Evolutionary conservation across 2,329 filamentous ascomycete genomes (phyloP).

Genomic region (Exutisphaerella laricina): DNA sequence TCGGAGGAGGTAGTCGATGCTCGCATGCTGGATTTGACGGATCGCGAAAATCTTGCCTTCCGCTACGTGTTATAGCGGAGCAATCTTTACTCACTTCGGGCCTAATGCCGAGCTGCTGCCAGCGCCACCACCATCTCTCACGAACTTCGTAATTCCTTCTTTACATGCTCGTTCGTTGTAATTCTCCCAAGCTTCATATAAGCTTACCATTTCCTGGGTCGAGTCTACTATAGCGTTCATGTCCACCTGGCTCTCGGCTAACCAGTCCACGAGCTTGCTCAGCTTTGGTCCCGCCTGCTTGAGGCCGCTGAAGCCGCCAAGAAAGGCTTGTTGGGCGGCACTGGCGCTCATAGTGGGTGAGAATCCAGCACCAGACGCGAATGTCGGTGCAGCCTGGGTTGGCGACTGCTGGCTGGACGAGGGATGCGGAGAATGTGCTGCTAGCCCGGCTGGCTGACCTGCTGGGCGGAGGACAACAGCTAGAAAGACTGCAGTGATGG

Average conservation of each 20-base stretch:
- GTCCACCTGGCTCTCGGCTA: slow-evolving; percentile 80
- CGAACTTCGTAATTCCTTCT: slow-evolving; percentile 57
- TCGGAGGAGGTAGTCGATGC: slow-evolving; percentile 24
- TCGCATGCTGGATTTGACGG: slow-evolving; percentile 23
- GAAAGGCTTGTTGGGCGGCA: slow-evolving; percentile 34
- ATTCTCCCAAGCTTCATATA: slow-evolving; percentile 71
- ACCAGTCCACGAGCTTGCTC: slow-evolving; percentile 63
- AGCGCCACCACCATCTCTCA: slow-evolving; percentile 48
- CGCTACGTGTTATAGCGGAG: slow-evolving; percentile 5
- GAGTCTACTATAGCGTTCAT: slow-evolving; percentile 81
- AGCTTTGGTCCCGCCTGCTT: slow-evolving; percentile 36
- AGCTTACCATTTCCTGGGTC: slow-evolving; percentile 83
- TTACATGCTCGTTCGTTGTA: slow-evolving; percentile 61
- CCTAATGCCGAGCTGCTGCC: slow-evolving; percentile 10
- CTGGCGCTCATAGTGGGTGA: slow-evolving; percentile 19
- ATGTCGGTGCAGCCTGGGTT: slow-evolving; percentile 24
- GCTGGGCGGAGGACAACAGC: slow-evolving; percentile 74
- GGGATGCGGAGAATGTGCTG: slow-evolving; percentile 35
- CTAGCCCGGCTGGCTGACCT: slow-evolving; percentile 41
- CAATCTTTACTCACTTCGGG: slow-evolving; percentile 5
- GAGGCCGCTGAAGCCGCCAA: slow-evolving; percentile 28
- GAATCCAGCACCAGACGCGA: slow-evolving; percentile 13
- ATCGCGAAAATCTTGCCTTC: slow-evolving; percentile 24
- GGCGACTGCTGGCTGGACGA: slow-evolving; percentile 10
- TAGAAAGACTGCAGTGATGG: slow-evolving; percentile 78